A percentile compares a stretch with the other conserved stretches of the same genome.
phyloP scores from a whole-genome alignment of 1,139 yeast species.

The Lizanozyma gosingica region DNA sequence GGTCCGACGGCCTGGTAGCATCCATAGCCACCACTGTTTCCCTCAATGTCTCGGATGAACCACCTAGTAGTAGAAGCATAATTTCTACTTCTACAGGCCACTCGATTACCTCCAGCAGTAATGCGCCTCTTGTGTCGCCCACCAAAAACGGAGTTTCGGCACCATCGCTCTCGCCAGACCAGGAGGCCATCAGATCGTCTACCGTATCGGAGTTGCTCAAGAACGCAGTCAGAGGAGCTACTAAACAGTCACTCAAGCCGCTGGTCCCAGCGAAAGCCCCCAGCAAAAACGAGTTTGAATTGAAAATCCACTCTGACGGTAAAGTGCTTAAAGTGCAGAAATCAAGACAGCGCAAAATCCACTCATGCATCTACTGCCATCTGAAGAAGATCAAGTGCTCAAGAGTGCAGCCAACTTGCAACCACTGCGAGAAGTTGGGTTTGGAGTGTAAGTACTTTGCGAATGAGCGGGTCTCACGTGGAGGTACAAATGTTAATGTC shows the following conservation, averaged over 20 bases:
- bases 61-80: background rate
- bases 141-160: background rate
- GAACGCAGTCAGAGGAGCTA: background rate
- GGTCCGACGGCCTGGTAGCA: too few species aligned
- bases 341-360: slow-evolving; percentile 47
- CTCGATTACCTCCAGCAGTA: background rate
- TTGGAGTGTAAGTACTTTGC: slow-evolving; percentile 45
- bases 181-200: background rate
- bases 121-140: too few species aligned
- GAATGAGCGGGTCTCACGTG: slow-evolving; percentile 45
- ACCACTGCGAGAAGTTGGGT: slow-evolving; percentile 38
- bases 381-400: slow-evolving; percentile 54
- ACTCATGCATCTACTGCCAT: slow-evolving; percentile 54
- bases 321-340: slow-evolving; percentile 48
- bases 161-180: background rate
- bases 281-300: background rate
- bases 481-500: slow-evolving; percentile 33
- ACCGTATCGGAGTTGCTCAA: background rate
- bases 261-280: background rate
- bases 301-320: slow-evolving; percentile 21
- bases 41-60: too few species aligned
- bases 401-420: slow-evolving; percentile 39
- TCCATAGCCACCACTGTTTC: background rate
- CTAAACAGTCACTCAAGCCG: background rate
- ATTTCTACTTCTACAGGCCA: background rate